phyloP scores from a whole-genome alignment of 2,329 filamentous ascomycete species.

The Parasarocladium wereldwijsianum region DNA sequence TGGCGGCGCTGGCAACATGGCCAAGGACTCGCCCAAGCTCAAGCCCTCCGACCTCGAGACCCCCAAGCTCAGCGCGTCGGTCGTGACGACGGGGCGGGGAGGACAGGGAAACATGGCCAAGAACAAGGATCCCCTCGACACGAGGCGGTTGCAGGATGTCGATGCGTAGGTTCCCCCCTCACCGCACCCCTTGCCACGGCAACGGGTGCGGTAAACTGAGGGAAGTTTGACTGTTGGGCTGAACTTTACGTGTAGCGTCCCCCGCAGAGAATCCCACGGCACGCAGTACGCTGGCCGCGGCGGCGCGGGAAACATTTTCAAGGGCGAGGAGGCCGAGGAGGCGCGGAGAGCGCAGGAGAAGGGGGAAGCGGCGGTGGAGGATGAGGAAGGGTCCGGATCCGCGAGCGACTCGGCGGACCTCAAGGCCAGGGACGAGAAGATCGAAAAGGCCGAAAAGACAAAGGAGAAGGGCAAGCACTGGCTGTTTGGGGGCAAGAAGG shows the following conservation, averaged over 20 bases:
- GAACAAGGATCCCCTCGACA: constrained; percentile 56
- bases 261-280: constrained; percentile 40
- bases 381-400: constrained; percentile 8
- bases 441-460: constrained; percentile 5
- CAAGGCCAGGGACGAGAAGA: constrained; percentile 8
- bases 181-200: constrained; percentile 7
- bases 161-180: constrained; percentile 44
- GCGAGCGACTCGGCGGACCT: constrained; percentile 6
- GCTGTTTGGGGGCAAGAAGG: constrained; percentile 31
- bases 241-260: constrained; percentile 22
- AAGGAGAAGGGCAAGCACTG: constrained; percentile 32
- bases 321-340: constrained; percentile 25
- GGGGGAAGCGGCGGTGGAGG: constrained; percentile 17
- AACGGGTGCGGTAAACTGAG: background rate
- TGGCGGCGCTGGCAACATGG: constrained; percentile 66
- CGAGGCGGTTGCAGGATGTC: constrained; percentile 73
- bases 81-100: constrained; percentile 81
- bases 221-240: constrained; percentile 5
- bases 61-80: constrained; percentile 66
- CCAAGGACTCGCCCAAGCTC: constrained; percentile 37
- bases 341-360: constrained; percentile 15
- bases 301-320: constrained; percentile 58
- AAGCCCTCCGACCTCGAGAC: constrained; percentile 57
- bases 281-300: constrained; percentile 57
- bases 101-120: constrained; percentile 77